Evolutionary conservation across 345 rosid genomes (phyloP).

Genomic region (Eucalyptus dawsonii): DNA sequence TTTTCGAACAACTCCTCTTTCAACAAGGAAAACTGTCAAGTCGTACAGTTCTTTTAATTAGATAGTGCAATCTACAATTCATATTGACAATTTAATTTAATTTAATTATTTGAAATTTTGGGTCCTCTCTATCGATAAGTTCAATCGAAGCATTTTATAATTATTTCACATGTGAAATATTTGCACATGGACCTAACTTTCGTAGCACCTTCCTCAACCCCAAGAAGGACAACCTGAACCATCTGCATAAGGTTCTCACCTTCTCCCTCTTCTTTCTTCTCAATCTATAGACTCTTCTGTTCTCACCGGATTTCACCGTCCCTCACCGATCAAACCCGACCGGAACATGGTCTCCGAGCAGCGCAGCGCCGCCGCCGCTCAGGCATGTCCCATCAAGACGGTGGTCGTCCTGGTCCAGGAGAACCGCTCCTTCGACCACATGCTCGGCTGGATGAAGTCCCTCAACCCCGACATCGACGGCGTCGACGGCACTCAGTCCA

Average conservation of each 20-base stretch:
- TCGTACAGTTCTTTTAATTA: background rate
- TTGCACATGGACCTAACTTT: background rate
- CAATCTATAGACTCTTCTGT: background rate
- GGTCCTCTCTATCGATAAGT: background rate
- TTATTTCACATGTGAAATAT: background rate
- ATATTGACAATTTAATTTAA: background rate
- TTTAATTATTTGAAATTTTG: background rate
- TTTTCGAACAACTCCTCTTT: too few species aligned
- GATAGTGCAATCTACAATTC: background rate
- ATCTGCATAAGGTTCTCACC: background rate
- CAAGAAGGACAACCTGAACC: background rate
- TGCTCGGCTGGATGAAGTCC: constrained; percentile 75
- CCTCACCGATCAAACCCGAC: background rate
- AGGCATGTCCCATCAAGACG: constrained; percentile 61
- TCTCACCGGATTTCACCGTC: background rate
- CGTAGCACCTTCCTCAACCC: background rate
- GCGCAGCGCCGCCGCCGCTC: background rate
- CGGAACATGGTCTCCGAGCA: background rate
- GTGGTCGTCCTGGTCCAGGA: constrained; percentile 79
- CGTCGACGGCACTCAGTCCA: constrained; percentile 58
- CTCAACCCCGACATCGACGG: constrained; percentile 71
- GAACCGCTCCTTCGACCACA: constrained; percentile 92
- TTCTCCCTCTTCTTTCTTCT: background rate
- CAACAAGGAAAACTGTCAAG: background rate
- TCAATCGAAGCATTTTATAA: background rate